phyloP scores from a whole-genome alignment of 73 alveolate genomes.

The Breviolum minutum region DNA sequence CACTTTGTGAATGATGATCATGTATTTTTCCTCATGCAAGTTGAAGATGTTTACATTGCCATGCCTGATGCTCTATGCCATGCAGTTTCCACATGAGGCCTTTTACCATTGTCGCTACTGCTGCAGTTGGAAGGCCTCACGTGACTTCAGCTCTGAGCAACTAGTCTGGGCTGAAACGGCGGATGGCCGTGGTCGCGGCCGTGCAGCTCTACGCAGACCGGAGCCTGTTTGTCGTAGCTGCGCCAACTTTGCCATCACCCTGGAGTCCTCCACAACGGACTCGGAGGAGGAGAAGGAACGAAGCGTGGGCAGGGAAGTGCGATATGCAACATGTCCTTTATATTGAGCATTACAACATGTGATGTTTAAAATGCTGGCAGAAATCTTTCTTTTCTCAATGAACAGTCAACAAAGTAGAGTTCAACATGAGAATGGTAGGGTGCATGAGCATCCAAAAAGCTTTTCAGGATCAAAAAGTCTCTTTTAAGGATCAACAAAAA shows the following conservation, averaged over 20 bases:
- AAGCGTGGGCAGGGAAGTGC: not conserved
- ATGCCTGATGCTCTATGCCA: not conserved
- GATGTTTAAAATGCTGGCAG: too few species aligned
- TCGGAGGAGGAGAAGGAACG: not conserved
- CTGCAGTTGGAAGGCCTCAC: conserved; percentile 19
- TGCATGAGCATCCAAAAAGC: too few species aligned
- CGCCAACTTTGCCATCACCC: conserved; percentile 29
- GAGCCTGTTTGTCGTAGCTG: conserved; percentile 65
- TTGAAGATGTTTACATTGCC: not conserved
- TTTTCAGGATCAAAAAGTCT: too few species aligned
- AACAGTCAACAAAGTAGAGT: too few species aligned
- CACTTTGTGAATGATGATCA: too few species aligned
- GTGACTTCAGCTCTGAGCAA: conserved; percentile 45
- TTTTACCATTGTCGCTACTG: conserved; percentile 64
- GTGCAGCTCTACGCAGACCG: not conserved
- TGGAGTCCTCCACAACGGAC: not conserved
- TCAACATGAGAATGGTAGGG: too few species aligned
- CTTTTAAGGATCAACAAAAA: too few species aligned
- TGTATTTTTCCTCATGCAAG: not conserved
- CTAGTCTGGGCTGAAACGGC: conserved; percentile 29
- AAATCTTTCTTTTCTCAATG: too few species aligned
- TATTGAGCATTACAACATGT: too few species aligned
- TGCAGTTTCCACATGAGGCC: not conserved
- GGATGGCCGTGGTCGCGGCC: not conserved
- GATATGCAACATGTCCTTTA: not conserved